Evolutionary conservation across 768 basidiomycete genomes (phyloP), one percentile per base, ranked within the genome.

Genomic region (Sporobolomyces roseus): DNA sequence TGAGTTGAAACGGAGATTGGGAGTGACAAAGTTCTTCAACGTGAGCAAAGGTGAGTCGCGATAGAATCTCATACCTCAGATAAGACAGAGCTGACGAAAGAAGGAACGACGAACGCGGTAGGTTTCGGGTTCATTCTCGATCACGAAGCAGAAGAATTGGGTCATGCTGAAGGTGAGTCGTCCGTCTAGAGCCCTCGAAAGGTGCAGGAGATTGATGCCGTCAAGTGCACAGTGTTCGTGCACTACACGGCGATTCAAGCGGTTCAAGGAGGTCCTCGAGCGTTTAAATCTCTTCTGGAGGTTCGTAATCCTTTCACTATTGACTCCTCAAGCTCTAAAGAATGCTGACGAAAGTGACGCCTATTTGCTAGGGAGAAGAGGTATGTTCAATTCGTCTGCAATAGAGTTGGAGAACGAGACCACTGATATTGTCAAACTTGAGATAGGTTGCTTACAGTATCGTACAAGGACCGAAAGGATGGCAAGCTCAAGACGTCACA

Each of bases 101-200:
- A n/a, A 5, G 50, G 23, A 0, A n/a, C 13, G 45, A n/a, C 17
- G 35, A 46, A 10, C 33, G 12, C n/a, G 3, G 13, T 41, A 65
- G 70, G 70, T 1, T 71, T 71, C 33, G 70, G 70, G 8, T 71
- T 71, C 52, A 54, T 71, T 16, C 36, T 71, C 41, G 70, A 71
- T 52, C 36, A 61, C 16, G 21, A 25, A 2, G 45, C 65, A 0
- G 36, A 50, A 4, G 65, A 66, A 17, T 35, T 71, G 3, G 61
- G 61, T 2, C 21, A 41, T 27, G 65, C 58, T 19, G 70, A 71
- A 33, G 58, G 69, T 70, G 10, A 7, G 63, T 14, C 21, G 16
- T 45, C 25, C 33, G 4, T 25, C 49, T 27, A 7, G 5, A 9
- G 13, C 16, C 32, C 23, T n/a, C n/a, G n/a, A n/a, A n/a, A n/a